These are phyloP conservation scores for Arachis stenosperma DNA, from an alignment of 306 rosid species.

Conservation along the genomic window DNA sequence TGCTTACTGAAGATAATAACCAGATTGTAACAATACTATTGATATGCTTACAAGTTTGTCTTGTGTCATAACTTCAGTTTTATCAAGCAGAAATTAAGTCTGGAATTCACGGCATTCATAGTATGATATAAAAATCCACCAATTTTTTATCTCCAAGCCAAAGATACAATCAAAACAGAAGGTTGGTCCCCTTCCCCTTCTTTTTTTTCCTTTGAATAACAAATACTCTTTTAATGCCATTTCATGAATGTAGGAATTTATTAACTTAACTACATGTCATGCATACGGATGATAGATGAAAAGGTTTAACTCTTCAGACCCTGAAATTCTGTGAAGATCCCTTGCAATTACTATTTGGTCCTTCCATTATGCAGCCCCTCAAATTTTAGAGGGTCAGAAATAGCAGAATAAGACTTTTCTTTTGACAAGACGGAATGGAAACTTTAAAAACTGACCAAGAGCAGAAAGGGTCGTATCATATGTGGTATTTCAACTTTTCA, in stretches of 20 bases:
- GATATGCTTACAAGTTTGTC: background rate
- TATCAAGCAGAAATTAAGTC: conserved; percentile 11
- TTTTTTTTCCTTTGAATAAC: conserved; percentile 7
- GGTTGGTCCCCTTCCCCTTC: background rate
- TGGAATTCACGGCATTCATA: conserved; percentile 4
- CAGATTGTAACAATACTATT: background rate
- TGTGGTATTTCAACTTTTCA: conserved; percentile 30
- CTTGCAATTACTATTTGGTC: conserved; percentile 7
- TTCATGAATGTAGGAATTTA: background rate
- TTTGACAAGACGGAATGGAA: conserved; percentile 23
- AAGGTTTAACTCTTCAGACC: background rate
- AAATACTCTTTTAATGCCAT: conserved; percentile 15
- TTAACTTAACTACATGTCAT: background rate
- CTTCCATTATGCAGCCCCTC: conserved; percentile 41
- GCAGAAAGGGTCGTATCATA: conserved; percentile 32
- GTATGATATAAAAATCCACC: background rate
- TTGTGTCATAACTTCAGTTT: background rate
- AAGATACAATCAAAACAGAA: conserved; percentile 8
- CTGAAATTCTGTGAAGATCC: background rate
- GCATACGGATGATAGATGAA: conserved; percentile 1
- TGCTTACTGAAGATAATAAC: background rate
- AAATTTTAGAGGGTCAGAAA: conserved; percentile 33
- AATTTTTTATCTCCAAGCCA: background rate
- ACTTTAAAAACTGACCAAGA: conserved; percentile 41
- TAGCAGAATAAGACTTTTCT: conserved; percentile 33